These are phyloP conservation scores for Spathaspora arborariae DNA, from an alignment of 805 yeast species.

Conservation along the genomic window DNA sequence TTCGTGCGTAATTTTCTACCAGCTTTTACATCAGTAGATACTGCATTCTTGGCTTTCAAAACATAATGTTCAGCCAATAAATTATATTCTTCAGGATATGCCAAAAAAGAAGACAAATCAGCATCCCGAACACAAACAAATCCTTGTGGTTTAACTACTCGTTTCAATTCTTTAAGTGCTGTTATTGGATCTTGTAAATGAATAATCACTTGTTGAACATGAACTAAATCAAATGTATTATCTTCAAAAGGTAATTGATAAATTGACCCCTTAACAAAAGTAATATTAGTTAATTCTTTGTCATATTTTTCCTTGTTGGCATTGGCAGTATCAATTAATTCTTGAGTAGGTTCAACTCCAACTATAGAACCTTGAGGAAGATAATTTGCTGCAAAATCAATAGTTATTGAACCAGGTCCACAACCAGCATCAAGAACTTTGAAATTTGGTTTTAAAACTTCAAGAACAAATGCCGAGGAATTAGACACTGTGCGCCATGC, in stretches of 20 bases:
- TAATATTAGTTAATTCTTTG: constrained; percentile 12
- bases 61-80: constrained; percentile 7
- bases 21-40: constrained; percentile 11
- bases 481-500: constrained; percentile 31
- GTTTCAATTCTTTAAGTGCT: constrained; percentile 31
- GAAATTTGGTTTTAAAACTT: constrained; percentile 20
- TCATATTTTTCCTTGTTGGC: constrained; percentile 6
- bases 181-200: constrained; percentile 30
- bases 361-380: constrained; percentile 22
- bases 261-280: constrained; percentile 26
- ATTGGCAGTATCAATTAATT: constrained; percentile 23
- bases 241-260: constrained; percentile 30
- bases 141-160: constrained; percentile 34
- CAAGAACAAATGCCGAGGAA: constrained; percentile 21
- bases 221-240: constrained; percentile 36
- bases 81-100: constrained; percentile 17
- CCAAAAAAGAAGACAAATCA: constrained; percentile 16
- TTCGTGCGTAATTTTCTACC: constrained; percentile 16
- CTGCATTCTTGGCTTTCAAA: constrained; percentile 6
- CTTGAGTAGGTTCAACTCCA: constrained; percentile 30
- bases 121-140: constrained; percentile 30
- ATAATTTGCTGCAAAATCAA: constrained; percentile 29
- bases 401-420: constrained; percentile 41
- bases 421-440: constrained; percentile 38
- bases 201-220: constrained; percentile 35